Evolutionary conservation across 2,329 filamentous ascomycete genomes (phyloP).

Genomic region (Trichoderma hamatum): DNA sequence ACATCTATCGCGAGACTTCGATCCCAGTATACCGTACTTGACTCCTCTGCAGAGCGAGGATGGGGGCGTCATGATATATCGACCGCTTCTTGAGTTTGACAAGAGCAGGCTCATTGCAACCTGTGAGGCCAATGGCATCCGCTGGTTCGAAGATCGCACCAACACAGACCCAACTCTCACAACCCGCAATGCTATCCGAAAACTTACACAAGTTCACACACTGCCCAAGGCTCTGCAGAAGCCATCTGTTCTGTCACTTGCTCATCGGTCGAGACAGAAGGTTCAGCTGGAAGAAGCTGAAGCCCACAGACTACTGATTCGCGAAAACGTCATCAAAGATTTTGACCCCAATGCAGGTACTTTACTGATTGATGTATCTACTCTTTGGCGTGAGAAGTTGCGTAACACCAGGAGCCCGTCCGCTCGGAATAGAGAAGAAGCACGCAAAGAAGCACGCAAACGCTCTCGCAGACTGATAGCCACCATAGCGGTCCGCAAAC

Average conservation of each 20-base stretch:
- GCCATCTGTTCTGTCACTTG: conserved; percentile 63
- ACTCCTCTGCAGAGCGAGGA: conserved; percentile 54
- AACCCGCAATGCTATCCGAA: conserved; percentile 76
- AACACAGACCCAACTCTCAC: conserved; percentile 80
- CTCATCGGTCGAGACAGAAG: conserved; percentile 53
- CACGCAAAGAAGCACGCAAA: conserved; percentile 37
- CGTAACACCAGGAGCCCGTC: conserved; percentile 30
- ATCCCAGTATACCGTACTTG: conserved; percentile 38
- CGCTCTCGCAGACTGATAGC: conserved; percentile 49
- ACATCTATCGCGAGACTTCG: conserved; percentile 29
- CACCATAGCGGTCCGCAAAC: conserved; percentile 50
- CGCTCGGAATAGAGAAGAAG: conserved; percentile 31
- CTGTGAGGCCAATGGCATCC: conserved; percentile 67
- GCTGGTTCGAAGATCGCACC: conserved; percentile 84
- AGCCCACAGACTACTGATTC: conserved; percentile 58
- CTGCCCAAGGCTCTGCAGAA: conserved; percentile 73
- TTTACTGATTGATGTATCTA: conserved; percentile 50
- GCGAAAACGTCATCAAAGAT: conserved; percentile 49
- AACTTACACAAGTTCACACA: conserved; percentile 59
- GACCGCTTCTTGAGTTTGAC: conserved; percentile 70
- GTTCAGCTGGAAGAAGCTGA: conserved; percentile 51
- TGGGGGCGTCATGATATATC: conserved; percentile 67
- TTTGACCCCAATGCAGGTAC: conserved; percentile 55
- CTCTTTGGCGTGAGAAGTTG: conserved; percentile 30
- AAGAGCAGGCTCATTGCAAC: conserved; percentile 76